phyloP scores from a whole-genome alignment of 139 green algal species.

The Chlamydomonas applanata region DNA sequence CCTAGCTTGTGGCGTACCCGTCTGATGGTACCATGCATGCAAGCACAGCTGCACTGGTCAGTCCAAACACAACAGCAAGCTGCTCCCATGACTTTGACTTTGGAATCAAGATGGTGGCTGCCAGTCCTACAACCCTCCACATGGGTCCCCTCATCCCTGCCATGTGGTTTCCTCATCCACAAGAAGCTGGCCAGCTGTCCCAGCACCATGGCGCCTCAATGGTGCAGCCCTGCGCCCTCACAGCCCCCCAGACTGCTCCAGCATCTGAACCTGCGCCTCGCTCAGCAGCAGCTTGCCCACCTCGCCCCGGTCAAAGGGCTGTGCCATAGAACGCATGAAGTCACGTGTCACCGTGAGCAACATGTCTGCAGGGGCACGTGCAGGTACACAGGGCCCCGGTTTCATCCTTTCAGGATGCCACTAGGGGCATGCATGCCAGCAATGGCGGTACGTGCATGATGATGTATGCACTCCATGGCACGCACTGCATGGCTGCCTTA shows the following conservation, averaged over 20 bases:
- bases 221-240: no score
- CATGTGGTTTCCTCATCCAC: no score
- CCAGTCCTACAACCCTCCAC: no score
- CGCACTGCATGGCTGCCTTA: neutral
- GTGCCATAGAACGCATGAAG: constrained; percentile 93
- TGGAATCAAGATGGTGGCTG: no score
- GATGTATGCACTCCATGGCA: neutral
- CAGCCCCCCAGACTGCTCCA: constrained; percentile 29
- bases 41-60: no score
- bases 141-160: no score
- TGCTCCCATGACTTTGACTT: no score
- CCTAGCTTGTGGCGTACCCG: no score
- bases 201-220: no score
- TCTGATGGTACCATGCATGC: no score
- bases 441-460: neutral
- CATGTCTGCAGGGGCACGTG: constrained; percentile 69
- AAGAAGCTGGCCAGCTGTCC: no score
- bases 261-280: constrained; percentile 61
- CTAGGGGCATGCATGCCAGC: neutral
- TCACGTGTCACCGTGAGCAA: constrained; percentile 82
- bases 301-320: constrained; percentile 71
- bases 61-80: no score
- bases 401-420: neutral
- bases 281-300: constrained; percentile 74
- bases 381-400: neutral